A percentile compares a stretch with the other conserved stretches of the same genome.
These are phyloP conservation scores for Selaginella moellendorffii DNA, from an alignment of 75 land plant genomes.

Conservation along the genomic window DNA sequence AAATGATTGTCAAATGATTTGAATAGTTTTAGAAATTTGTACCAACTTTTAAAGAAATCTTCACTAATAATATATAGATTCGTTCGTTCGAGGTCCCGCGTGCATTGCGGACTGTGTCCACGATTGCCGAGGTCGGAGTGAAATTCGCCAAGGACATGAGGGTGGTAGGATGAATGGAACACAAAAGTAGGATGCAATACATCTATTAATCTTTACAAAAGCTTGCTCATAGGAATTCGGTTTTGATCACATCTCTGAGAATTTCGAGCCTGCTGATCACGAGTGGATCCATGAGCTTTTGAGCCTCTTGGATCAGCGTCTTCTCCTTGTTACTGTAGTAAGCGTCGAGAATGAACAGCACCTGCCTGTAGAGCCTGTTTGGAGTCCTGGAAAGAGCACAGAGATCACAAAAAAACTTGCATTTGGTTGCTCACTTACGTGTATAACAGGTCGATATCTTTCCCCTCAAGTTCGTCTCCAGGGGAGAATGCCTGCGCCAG, in stretches of 20 bases:
- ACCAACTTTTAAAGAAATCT: no score
- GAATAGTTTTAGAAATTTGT: no score
- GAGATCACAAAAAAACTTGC: background rate
- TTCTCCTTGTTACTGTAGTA: background rate
- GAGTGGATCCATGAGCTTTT: background rate
- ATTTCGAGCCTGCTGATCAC: background rate
- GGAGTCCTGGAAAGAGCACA: background rate
- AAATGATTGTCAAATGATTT: no score
- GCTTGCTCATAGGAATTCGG: background rate
- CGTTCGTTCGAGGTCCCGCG: no score
- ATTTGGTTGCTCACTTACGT: conserved; percentile 61
- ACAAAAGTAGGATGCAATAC: no score
- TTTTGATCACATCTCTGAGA: background rate
- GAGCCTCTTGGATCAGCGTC: background rate
- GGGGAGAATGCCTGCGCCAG: conserved; percentile 87
- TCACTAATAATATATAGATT: background rate
- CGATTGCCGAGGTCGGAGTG: no score
- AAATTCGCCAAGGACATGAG: no score
- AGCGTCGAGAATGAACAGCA: background rate
- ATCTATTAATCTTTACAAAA: no score
- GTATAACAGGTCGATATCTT: conserved; percentile 50
- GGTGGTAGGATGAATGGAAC: no score
- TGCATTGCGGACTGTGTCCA: no score
- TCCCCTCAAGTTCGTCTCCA: conserved; percentile 64
- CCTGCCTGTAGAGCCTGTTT: background rate